Base-by-base conservation (phyloP, 345 rosid genomes). In the Sonneratia alba region DNA sequence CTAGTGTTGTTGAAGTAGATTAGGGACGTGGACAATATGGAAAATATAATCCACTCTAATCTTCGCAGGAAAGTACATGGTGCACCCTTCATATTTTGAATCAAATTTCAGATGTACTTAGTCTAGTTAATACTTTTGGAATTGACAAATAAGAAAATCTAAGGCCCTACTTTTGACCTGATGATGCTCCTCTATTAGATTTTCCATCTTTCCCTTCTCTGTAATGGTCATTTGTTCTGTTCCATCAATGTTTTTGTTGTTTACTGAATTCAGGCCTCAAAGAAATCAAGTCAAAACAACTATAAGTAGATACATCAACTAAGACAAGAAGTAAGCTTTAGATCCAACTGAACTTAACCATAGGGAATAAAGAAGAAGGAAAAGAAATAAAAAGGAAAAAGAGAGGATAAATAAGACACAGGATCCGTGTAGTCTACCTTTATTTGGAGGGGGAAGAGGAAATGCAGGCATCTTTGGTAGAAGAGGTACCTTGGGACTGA, bases 391-490 rank as follows among this genome's bases (percentile, higher is more conserved):
- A 77, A 34, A 66, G 32, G 70, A 45, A 75, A n/a, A 61, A 61
- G 55, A 77, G 61, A 72, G 72, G 7, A 57, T 57, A 21, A n/a
- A 57, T 32, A 11, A 11, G 38, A 34, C 19, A 15, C 36, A 27
- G 49, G 67, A 57, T 65, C 65, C 42, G 38, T 40, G n/a, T 55
- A 13, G 16, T 45, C 42, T 74, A 94, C 99, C 98, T 86, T 81
- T 83, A 83, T 87, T 95, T 66, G 97, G 97, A 74, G 99, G 99
- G 62, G 99, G 98, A 69, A 96, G 97, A 19, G 96, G 98, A 67
- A 94, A 83, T 70, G 90, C 79, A 45, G 65, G 90, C 48, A 90
- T 75, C n/a, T 87, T 91, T 21, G 96, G 96, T 48, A 77, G 67
- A 42, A 75, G 78, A 55, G 90, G 87, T 81, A 74, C 73, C 69